A percentile compares a stretch with the other conserved stretches of the same genome.
Conservation (phyloP, 139 green algal genomes). For the Zygnema cylindricum region DNA sequence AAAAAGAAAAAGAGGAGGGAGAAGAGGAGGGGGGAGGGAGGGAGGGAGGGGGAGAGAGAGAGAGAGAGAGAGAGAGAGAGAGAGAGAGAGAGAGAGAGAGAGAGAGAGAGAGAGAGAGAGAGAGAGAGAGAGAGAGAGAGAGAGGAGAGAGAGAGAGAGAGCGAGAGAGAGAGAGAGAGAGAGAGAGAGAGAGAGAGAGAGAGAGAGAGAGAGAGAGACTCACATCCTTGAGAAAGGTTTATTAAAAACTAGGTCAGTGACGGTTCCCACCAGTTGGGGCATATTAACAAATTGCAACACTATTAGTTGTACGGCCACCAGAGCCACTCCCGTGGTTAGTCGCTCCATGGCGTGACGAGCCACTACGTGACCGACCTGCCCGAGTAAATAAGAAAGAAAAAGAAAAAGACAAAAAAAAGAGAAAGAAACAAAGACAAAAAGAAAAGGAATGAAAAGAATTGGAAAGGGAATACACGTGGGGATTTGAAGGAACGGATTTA, state of each 20-base stretch:
- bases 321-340: slow-evolving; percentile 32
- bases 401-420: background rate
- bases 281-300: slow-evolving; percentile 41
- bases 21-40: background rate
- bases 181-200: background rate
- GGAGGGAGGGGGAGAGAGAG: background rate
- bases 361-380: slow-evolving; percentile 59
- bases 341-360: slow-evolving; percentile 54
- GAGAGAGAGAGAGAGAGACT: background rate
- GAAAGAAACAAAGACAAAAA: background rate
- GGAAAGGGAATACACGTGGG: too few relatives aligned
- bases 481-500: background rate
- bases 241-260: slow-evolving; percentile 49
- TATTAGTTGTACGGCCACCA: slow-evolving; percentile 49
- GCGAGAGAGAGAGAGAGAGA: background rate
- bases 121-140: background rate
- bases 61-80: background rate
- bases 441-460: background rate
- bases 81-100: background rate
- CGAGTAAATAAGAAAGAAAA: slow-evolving; percentile 9
- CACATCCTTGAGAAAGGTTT: slow-evolving; percentile 61
- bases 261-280: slow-evolving; percentile 15
- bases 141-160: background rate
- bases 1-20: background rate
- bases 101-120: background rate